Conservation (phyloP, 2,329 filamentous ascomycete species). For the Trichoderma brevicompactum region DNA sequence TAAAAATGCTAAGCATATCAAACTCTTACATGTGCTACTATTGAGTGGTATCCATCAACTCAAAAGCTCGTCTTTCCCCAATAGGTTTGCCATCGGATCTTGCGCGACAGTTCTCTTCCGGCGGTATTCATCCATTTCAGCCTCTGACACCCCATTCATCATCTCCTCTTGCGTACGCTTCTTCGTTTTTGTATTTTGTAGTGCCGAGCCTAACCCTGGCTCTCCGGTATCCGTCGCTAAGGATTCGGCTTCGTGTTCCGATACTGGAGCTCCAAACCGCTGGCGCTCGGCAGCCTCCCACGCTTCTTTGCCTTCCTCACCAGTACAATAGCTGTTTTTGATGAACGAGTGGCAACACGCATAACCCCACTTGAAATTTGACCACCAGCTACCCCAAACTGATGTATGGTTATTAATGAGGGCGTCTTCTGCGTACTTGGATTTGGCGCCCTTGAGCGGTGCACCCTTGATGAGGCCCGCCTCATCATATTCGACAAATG, state of each 20-base stretch:
- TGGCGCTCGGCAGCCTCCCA: slow-evolving; percentile 75
- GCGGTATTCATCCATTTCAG: slow-evolving; percentile 85
- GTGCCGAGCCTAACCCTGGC: slow-evolving; percentile 1
- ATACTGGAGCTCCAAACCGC: slow-evolving; percentile 52
- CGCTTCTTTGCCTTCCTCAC: slow-evolving; percentile 80
- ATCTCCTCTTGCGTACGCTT: slow-evolving; percentile 81
- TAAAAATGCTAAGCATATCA: not conserved
- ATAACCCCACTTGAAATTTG: slow-evolving; percentile 93
- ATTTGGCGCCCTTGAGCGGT: slow-evolving; percentile 74
- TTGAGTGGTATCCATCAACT: slow-evolving; percentile 37
- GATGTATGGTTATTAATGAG: slow-evolving; percentile 88
- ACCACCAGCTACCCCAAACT: slow-evolving; percentile 98
- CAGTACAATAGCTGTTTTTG: slow-evolving; percentile 98
- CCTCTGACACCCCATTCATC: slow-evolving; percentile 76
- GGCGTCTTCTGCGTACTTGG: slow-evolving; percentile 90
- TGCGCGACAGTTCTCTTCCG: slow-evolving; percentile 72
- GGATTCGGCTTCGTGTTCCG: slow-evolving; percentile 39
- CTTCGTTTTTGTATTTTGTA: slow-evolving; percentile 49
- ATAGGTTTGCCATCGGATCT: slow-evolving; percentile 84
- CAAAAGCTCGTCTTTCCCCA: slow-evolving; percentile 73
- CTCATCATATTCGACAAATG: slow-evolving; percentile 94
- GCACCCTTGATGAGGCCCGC: slow-evolving; percentile 87
- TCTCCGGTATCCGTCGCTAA: not conserved
- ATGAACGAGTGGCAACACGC: slow-evolving; percentile 90
- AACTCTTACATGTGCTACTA: not conserved